Conservation (phyloP, 768 basidiomycete genomes). For the Suillus alpinus region DNA sequence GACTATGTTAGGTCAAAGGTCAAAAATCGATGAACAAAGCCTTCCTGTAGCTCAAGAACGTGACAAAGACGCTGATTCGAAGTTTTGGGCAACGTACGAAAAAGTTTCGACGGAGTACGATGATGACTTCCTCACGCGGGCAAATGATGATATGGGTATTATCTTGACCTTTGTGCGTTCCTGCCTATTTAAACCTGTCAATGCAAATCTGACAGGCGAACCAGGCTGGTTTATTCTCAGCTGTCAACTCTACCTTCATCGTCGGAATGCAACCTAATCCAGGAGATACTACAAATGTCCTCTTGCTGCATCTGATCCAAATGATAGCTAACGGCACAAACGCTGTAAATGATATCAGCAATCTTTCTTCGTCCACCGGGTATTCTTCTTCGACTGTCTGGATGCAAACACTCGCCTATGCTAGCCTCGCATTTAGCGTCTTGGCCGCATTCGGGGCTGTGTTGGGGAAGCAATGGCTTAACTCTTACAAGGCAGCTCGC, state of each 20-base stretch:
- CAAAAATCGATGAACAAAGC: not conserved
- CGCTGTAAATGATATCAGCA: not conserved
- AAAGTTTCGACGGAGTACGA: constrained; percentile 12
- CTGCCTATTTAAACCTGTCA: not conserved
- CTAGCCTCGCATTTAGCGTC: constrained; percentile 10
- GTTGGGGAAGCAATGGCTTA: not conserved
- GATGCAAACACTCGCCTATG: constrained; percentile 9
- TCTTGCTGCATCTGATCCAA: constrained; percentile 12
- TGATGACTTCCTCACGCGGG: constrained; percentile 9
- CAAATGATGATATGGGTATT: constrained; percentile 12
- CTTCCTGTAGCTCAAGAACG: not conserved
- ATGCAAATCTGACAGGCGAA: not conserved
- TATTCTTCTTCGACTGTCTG: not conserved
- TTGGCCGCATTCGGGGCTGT: constrained; percentile 12
- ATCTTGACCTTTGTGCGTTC: constrained; percentile 19
- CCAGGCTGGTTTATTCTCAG: constrained; percentile 40
- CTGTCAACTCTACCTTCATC: constrained; percentile 34
- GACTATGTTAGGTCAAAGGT: not conserved
- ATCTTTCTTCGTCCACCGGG: constrained; percentile 5
- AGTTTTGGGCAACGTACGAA: constrained; percentile 11
- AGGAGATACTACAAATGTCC: constrained; percentile 14
- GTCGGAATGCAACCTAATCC: constrained; percentile 31
- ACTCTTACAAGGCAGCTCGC: constrained; percentile 2
- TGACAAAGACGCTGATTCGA: not conserved
- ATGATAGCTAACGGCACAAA: not conserved